phyloP scores from a whole-genome alignment of 176 grass and related monocot genomes.

The Puccinellia tenuiflora region DNA sequence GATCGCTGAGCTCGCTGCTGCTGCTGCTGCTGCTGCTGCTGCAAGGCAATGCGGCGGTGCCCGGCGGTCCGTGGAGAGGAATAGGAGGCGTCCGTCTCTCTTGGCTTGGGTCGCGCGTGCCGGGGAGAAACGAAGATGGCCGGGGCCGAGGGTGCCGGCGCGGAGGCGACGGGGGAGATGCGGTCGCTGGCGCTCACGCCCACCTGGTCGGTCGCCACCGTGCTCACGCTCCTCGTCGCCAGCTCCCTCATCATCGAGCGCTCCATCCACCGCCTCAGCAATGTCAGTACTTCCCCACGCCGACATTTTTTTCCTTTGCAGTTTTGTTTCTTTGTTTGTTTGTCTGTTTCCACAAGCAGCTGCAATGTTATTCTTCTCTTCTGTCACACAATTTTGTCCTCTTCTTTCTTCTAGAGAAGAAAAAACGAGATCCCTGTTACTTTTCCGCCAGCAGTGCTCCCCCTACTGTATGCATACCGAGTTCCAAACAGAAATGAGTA shows the following conservation, averaged over 20 bases:
- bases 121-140: slow-evolving; percentile 23
- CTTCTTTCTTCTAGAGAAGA: background rate
- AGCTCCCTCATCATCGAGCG: slow-evolving; percentile 87
- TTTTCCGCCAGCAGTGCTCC: background rate
- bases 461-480: background rate
- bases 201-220: slow-evolving; percentile 94
- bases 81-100: background rate
- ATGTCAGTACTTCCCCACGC: slow-evolving; percentile 39
- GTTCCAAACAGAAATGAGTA: background rate
- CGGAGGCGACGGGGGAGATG: slow-evolving; percentile 30
- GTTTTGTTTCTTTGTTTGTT: too few species aligned
- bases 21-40: too few species aligned
- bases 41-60: slow-evolving; percentile 8
- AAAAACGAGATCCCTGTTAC: background rate
- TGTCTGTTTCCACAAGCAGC: background rate
- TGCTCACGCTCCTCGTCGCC: slow-evolving; percentile 83
- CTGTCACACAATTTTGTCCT: background rate
- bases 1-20: background rate
- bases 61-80: background rate
- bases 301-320: background rate
- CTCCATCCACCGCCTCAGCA: slow-evolving; percentile 85
- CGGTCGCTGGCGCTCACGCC: slow-evolving; percentile 86
- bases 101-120: background rate
- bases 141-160: slow-evolving; percentile 1
- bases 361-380: background rate